Percentiles rank a stretch among this genome's conserved stretches.
Conservation (phyloP, 148 eudicot genomes). For the Vaccinium macrocarpon region DNA sequence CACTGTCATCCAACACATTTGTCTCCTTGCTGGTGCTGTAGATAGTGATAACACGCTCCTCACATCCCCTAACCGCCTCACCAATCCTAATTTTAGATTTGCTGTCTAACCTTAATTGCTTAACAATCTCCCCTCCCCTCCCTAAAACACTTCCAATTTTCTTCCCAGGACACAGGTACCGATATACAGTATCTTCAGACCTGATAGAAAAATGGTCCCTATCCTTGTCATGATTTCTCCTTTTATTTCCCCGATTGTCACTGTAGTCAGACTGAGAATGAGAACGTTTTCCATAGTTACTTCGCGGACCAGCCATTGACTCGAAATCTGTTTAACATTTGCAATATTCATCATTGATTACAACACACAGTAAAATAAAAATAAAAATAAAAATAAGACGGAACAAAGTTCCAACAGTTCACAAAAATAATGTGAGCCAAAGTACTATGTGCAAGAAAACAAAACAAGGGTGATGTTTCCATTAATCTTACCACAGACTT, state of each 20-base stretch:
- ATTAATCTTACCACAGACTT: neutral
- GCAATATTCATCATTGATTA: neutral
- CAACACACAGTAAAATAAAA: neutral
- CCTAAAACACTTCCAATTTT: conserved; percentile 97
- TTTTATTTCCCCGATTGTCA: conserved; percentile 72
- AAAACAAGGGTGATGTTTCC: neutral
- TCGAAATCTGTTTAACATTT: conserved; percentile 14
- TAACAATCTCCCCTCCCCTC: conserved; percentile 95
- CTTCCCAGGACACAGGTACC: conserved; percentile 81
- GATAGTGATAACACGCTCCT: conserved; percentile 80
- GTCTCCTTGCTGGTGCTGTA: conserved; percentile 78
- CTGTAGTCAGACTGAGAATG: conserved; percentile 60
- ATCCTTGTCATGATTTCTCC: conserved; percentile 64
- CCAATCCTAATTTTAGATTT: conserved; percentile 88
- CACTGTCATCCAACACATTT: conserved; percentile 59
- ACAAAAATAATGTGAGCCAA: neutral
- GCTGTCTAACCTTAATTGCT: conserved; percentile 75
- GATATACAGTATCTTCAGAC: conserved; percentile 80
- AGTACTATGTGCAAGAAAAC: neutral
- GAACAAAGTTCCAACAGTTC: neutral
- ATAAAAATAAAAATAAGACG: neutral
- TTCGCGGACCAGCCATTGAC: conserved; percentile 86
- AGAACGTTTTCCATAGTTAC: conserved; percentile 66
- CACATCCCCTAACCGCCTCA: conserved; percentile 81
- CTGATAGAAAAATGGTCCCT: conserved; percentile 68